A percentile compares a stretch with the other conserved stretches of the same genome.
Evolutionary conservation across 176 grass and related monocot species (phyloP).

Genomic region (Aechmea fasciata): DNA sequence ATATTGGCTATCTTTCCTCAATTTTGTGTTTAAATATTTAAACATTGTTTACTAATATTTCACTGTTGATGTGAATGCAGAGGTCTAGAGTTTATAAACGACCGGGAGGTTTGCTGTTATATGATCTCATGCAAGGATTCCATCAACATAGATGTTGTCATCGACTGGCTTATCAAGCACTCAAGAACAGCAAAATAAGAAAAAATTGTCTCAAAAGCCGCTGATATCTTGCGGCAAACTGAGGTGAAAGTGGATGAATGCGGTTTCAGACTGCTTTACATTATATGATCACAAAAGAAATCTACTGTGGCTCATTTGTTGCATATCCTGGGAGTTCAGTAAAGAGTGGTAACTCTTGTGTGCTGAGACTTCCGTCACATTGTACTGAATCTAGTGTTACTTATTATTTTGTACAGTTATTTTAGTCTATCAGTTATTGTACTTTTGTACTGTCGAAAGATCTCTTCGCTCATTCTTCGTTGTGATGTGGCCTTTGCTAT

Average conservation of each 20-base stretch:
- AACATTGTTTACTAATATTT: background rate
- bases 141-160: slow-evolving; percentile 82
- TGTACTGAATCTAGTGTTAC: background rate
- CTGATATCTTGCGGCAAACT: slow-evolving; percentile 25
- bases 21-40: background rate
- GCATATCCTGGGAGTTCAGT: background rate
- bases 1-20: background rate
- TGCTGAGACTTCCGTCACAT: background rate
- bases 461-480: background rate
- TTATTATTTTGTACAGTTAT: background rate
- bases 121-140: slow-evolving; percentile 99
- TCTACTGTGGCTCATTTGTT: background rate
- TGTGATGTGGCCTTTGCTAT: background rate
- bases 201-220: background rate
- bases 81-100: slow-evolving; percentile 66
- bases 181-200: slow-evolving; percentile 65
- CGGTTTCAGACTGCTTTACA: slow-evolving; percentile 21
- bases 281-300: slow-evolving; percentile 4
- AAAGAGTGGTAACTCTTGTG: background rate
- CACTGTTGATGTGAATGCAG: slow-evolving; percentile 33
- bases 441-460: background rate
- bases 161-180: slow-evolving; percentile 99
- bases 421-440: background rate
- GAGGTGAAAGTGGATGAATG: slow-evolving; percentile 32
- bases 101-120: slow-evolving; percentile 84